phyloP scores from a whole-genome alignment of 768 basidiomycete genomes.

The Lactifluus subvellereus region DNA sequence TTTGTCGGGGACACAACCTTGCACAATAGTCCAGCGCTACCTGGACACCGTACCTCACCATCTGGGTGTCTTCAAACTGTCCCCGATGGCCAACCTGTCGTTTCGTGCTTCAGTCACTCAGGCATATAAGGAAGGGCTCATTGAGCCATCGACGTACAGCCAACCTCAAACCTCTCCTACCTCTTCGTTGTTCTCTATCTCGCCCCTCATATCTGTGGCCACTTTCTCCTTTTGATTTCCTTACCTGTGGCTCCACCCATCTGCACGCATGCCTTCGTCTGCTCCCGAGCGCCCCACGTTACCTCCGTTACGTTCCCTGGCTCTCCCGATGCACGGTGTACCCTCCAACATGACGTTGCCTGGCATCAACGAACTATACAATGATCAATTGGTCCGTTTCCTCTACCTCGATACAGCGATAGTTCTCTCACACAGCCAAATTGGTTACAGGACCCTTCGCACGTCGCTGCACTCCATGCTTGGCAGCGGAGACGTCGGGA shows the following conservation, averaged over 20 bases:
- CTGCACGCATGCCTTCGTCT: constrained; percentile 12
- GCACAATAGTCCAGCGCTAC: constrained; percentile 19
- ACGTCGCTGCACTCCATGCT: neutral
- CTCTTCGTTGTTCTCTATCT: neutral
- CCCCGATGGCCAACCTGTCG: neutral
- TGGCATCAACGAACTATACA: constrained; percentile 8
- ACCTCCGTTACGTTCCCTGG: constrained; percentile 20
- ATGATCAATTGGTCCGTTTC: constrained; percentile 1
- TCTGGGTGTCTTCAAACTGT: neutral
- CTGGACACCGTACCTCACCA: neutral
- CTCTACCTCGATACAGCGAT: neutral
- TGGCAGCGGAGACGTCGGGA: constrained; percentile 15
- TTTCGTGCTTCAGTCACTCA: neutral
- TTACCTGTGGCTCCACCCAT: neutral
- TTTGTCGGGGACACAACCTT: constrained; percentile 6
- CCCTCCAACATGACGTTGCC: constrained; percentile 13
- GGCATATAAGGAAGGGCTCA: constrained; percentile 20
- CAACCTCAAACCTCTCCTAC: neutral
- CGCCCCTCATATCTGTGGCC: neutral
- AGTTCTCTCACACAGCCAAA: neutral
- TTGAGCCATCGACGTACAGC: neutral
- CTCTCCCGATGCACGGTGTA: constrained; percentile 19
- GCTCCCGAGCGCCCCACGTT: constrained; percentile 22
- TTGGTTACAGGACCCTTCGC: constrained; percentile 7
- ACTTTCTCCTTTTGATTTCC: no score